Base-by-base conservation (phyloP, 768 basidiomycete genomes). In the Naganishia onofrii region DNA sequence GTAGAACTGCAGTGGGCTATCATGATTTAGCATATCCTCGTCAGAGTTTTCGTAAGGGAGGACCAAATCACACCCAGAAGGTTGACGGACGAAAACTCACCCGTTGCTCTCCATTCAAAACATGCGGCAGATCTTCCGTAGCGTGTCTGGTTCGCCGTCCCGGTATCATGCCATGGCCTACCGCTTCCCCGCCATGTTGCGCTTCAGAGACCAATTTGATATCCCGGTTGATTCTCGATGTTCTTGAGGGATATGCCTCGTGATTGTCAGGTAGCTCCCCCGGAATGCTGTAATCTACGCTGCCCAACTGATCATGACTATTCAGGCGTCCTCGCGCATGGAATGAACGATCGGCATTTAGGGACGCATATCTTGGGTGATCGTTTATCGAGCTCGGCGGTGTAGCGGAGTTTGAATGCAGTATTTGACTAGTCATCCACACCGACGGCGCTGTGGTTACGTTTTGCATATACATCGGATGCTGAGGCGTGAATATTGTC, bases 181-280 rank as follows among this genome's bases (percentile, higher is more conserved):
- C 57, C 26, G 38, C 8, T 1, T 42, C 42, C 15, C 23, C 38
- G 4, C 21, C 28, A 23, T 29, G 42, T 3, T 36, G 23, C 3
- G 6, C 5, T 21, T 13, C 57, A 5, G 57, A 42, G 1, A 63
- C 42, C 38, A 46, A 44, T 17, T 42, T 42, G 8, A 63, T 63
- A 19, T 63, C 60, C 42, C 60, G 46, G 60, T 63, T 42, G 60
- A 63, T 63, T 44, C 19, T 63, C 38, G 60, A 63, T 15, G 60
- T 63, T 44, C 42, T 63, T 15, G 60, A 63, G 8, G 60, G 60
- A 19, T 63, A 63, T 44, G 60, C 60, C 29, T 63, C 60, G 2
- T 17, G 60, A 46, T 63, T 29, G 32, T 63, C 38, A 12, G 60
- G 60, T 34, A 63, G 60, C 42, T 63, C 60, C 2, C 23, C 46